These are phyloP conservation scores for Gymnopus androsaceus DNA, from an alignment of 1,284 basidiomycete species.

Conservation along the genomic window DNA sequence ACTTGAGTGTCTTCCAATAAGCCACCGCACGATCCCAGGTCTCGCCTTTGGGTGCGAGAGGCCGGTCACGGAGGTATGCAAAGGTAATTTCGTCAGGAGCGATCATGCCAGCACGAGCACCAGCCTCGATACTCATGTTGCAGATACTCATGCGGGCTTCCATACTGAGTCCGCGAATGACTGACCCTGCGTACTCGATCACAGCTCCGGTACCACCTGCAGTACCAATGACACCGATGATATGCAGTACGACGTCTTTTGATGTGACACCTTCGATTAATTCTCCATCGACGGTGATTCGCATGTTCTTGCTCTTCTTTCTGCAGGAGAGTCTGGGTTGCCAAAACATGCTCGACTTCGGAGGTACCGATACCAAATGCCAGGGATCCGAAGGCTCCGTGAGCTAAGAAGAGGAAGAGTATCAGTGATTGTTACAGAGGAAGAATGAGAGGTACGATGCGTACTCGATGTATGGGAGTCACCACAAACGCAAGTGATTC, in stretches of 20 bases:
- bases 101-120: slow-evolving; percentile 94
- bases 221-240: slow-evolving; percentile 92
- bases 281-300: slow-evolving; percentile 86
- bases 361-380: slow-evolving; percentile 97
- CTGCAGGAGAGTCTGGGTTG: slow-evolving; percentile 93
- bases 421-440: neutral
- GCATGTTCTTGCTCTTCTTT: slow-evolving; percentile 95
- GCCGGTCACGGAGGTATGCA: slow-evolving; percentile 83
- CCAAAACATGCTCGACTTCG: slow-evolving; percentile 96
- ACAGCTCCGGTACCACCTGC: slow-evolving; percentile 93
- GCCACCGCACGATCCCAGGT: slow-evolving; percentile 88
- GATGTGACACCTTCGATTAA: slow-evolving; percentile 88
- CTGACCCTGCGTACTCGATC: slow-evolving; percentile 92
- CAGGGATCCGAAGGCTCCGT: slow-evolving; percentile 94
- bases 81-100: slow-evolving; percentile 94
- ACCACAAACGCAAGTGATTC: slow-evolving; percentile 94
- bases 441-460: slow-evolving; percentile 27
- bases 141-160: slow-evolving; percentile 96
- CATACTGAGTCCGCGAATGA: slow-evolving; percentile 91
- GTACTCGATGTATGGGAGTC: slow-evolving; percentile 92
- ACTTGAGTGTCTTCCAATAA: slow-evolving; percentile 87
- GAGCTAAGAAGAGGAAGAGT: slow-evolving; percentile 61
- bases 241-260: slow-evolving; percentile 94
- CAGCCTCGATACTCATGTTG: slow-evolving; percentile 98
- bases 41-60: slow-evolving; percentile 84